These are phyloP conservation scores for Cyberlindnera xylosilytica DNA, from an alignment of 805 yeast species.

Conservation along the genomic window DNA sequence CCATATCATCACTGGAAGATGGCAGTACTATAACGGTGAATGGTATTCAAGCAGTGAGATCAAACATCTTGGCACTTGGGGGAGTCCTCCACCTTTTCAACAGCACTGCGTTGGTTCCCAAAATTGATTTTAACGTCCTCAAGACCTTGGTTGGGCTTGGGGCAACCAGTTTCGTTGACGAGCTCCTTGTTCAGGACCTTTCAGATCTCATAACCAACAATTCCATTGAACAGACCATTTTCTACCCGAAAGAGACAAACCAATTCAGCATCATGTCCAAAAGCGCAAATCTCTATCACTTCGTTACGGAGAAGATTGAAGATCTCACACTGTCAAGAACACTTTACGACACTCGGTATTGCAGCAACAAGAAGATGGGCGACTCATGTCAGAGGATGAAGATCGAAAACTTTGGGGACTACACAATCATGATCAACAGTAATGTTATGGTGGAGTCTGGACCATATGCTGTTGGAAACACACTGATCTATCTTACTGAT, in stretches of 20 bases:
- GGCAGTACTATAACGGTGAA: constrained; percentile 39
- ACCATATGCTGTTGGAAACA: constrained; percentile 53
- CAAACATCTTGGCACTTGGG: constrained; percentile 43
- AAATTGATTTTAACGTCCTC: constrained; percentile 45
- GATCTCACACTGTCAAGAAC: constrained; percentile 23
- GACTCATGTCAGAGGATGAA: constrained; percentile 63
- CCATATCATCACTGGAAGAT: constrained; percentile 23
- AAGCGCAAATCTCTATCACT: constrained; percentile 57
- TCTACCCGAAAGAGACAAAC: constrained; percentile 44
- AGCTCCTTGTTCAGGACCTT: constrained; percentile 58
- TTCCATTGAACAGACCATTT: constrained; percentile 53
- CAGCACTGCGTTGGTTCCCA: constrained; percentile 24
- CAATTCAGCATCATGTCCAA: constrained; percentile 26
- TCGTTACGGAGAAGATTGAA: constrained; percentile 45
- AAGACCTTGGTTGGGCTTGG: constrained; percentile 58
- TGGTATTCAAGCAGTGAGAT: constrained; percentile 29
- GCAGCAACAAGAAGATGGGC: constrained; percentile 54
- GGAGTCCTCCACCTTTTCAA: constrained; percentile 51
- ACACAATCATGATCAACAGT: constrained; percentile 48
- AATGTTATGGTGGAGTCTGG: constrained; percentile 43
- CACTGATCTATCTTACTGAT: constrained; percentile 62
- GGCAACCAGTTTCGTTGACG: constrained; percentile 64
- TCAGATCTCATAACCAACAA: constrained; percentile 53
- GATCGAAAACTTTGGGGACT: constrained; percentile 33
- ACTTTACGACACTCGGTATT: constrained; percentile 50